phyloP scores from a whole-genome alignment of 2,329 filamentous ascomycete species.

The Domatiomyces globalis region DNA sequence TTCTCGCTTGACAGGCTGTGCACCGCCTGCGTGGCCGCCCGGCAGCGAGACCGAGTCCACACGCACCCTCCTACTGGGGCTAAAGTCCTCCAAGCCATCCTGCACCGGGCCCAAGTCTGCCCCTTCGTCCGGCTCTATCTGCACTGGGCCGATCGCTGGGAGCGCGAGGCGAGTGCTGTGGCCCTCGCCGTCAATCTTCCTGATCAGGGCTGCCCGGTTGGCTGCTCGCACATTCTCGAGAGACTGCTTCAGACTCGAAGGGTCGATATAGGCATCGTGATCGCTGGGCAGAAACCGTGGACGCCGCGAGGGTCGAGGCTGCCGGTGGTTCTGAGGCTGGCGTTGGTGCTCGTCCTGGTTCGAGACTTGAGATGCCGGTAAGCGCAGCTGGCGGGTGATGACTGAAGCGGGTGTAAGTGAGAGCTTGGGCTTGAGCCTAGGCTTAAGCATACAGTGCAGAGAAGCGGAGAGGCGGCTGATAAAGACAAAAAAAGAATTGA shows the following conservation, averaged over 20 bases:
- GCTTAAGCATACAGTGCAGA: neutral
- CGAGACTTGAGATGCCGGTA: neutral
- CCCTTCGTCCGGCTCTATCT: neutral
- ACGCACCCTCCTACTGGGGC: neutral
- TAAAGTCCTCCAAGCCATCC: neutral
- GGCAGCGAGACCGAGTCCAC: neutral
- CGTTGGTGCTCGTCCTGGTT: neutral
- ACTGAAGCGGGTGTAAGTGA: neutral
- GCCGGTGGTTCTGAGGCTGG: neutral
- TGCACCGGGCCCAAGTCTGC: neutral
- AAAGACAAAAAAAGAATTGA: too few species aligned
- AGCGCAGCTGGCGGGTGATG: neutral
- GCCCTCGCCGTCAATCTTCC: slow-evolving; percentile 9
- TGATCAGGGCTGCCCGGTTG: slow-evolving; percentile 21
- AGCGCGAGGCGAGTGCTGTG: neutral
- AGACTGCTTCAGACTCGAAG: slow-evolving; percentile 22
- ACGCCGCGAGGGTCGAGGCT: neutral
- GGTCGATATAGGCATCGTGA: slow-evolving; percentile 12
- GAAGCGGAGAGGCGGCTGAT: neutral
- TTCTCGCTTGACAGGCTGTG: neutral
- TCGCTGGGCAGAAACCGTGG: neutral
- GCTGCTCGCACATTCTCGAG: slow-evolving; percentile 23
- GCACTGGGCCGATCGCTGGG: neutral
- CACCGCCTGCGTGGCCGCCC: neutral
- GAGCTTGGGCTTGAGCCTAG: neutral